These are phyloP conservation scores for Botrytis paeoniae DNA, from an alignment of 2,329 filamentous ascomycete genomes.

Conservation along the genomic window DNA sequence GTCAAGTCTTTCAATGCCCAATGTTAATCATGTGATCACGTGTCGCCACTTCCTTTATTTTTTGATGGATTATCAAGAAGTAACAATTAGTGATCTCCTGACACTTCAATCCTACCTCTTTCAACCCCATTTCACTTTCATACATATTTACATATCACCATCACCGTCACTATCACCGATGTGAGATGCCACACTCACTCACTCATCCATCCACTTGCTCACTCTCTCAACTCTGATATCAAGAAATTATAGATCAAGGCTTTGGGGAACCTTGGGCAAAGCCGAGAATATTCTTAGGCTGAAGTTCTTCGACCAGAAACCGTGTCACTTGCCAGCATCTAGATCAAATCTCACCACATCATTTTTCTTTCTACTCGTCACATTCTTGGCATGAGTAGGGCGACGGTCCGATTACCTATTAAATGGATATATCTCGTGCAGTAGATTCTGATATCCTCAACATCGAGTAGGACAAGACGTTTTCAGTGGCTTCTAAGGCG, in stretches of 20 bases:
- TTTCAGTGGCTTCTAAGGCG: not conserved
- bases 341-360: constrained; percentile 2
- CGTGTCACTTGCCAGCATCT: constrained; percentile 14
- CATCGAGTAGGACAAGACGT: not conserved
- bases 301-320: not conserved
- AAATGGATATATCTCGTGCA: not conserved
- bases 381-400: not conserved
- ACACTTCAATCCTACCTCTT: not conserved
- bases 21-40: constrained; percentile 9
- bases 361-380: not conserved
- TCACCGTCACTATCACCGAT: not conserved
- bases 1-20: not conserved
- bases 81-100: not conserved
- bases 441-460: not conserved
- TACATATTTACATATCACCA: not conserved
- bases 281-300: not conserved
- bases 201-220: not conserved
- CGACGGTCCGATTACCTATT: constrained; percentile 12
- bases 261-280: not conserved
- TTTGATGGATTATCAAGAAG: not conserved
- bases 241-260: not conserved
- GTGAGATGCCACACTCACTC: not conserved
- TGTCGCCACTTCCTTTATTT: not conserved
- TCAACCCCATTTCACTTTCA: not conserved
- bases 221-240: not conserved